Evolutionary conservation across 1,139 yeast species (phyloP).

Genomic region (Taiozyma onychis): DNA sequence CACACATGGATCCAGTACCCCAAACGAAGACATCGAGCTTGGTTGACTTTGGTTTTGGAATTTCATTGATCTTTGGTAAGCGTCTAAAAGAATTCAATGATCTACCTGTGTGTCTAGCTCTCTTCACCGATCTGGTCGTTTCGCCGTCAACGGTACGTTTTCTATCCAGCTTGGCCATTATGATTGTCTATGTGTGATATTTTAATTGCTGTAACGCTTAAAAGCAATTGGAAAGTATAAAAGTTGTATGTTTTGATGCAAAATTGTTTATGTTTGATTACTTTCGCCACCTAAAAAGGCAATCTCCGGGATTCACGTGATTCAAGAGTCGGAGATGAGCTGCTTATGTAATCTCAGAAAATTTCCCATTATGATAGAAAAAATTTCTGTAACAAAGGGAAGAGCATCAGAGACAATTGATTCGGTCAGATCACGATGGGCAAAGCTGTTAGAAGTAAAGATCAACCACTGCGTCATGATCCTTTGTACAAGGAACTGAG

Average conservation of each 20-base stretch:
- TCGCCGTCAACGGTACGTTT: slow-evolving; percentile 19
- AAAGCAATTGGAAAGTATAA: not conserved
- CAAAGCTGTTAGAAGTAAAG: slow-evolving; percentile 48
- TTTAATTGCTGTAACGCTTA: not conserved
- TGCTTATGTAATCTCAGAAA: not conserved
- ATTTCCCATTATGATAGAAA: not conserved
- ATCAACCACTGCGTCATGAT: slow-evolving; percentile 52
- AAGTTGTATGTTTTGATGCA: not conserved
- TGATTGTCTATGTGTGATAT: not conserved
- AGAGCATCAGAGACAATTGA: not conserved
- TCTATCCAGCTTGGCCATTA: slow-evolving; percentile 23
- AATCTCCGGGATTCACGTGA: slow-evolving; percentile 7
- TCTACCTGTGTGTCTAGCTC: slow-evolving; percentile 23
- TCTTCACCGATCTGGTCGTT: slow-evolving; percentile 11
- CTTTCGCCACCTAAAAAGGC: slow-evolving; percentile 5
- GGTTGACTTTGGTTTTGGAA: slow-evolving; percentile 17
- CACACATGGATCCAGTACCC: slow-evolving; percentile 98
- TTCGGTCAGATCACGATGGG: slow-evolving; percentile 43
- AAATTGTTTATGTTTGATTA: not conserved
- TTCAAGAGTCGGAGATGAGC: not conserved
- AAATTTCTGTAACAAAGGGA: not conserved
- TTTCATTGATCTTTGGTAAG: slow-evolving; percentile 23
- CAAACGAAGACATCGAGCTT: slow-evolving; percentile 76
- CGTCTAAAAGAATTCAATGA: slow-evolving; percentile 22
- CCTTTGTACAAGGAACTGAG: slow-evolving; percentile 77